Base-by-base conservation (phyloP, 495 filamentous ascomycete species). In the Hyaloscypha finlandica region DNA sequence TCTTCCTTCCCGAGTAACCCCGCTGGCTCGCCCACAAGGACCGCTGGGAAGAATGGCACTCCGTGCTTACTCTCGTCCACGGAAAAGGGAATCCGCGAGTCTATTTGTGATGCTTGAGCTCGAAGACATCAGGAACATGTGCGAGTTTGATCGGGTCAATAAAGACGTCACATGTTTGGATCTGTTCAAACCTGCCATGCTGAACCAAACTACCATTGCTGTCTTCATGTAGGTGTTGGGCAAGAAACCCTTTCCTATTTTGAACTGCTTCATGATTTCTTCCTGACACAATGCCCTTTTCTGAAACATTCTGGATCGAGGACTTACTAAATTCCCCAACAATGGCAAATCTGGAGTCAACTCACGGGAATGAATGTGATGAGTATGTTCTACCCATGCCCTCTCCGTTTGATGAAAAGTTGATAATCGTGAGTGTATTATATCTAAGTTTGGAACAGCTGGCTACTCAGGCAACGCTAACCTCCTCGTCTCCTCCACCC, bases 331-430 rank as follows among this genome's bases (percentile, higher is more conserved):
- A 25, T 25, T 2, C 25, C 25, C 25, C 25, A 1, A 1, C 2
- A 25, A 25, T n/a, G 25, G 25, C 91, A 93, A 74, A 89, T 94
- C 74, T 93, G 91, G 91, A 87, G 85, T 45, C 91, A 94, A 73
- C 79, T 93, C 25, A 90, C 89, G 0, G 91, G 91, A 19, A 92
- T 91, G 87, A 93, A 92, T 74, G 89, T 92, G 14, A 92, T 92
- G 89, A n/a, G 22, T n/a, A 91, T 91, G 85, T 84, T 85, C 66
- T 51, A 51, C 42, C 25, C 25, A 1, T 37, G 35, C 35, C 6
- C 35, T 37, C 12, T 12, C 3, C 3, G 6, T 37, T 12, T 12
- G 8, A 12, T 8, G 6, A 3, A 3, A 37, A 9, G 48, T 2
- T 32, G 56, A 8, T 20, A 29, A 59, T 9, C 0, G 4, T 37